Conservation (phyloP, 2,329 filamentous ascomycete species). For the Teratosphaeria epicoccoides region DNA sequence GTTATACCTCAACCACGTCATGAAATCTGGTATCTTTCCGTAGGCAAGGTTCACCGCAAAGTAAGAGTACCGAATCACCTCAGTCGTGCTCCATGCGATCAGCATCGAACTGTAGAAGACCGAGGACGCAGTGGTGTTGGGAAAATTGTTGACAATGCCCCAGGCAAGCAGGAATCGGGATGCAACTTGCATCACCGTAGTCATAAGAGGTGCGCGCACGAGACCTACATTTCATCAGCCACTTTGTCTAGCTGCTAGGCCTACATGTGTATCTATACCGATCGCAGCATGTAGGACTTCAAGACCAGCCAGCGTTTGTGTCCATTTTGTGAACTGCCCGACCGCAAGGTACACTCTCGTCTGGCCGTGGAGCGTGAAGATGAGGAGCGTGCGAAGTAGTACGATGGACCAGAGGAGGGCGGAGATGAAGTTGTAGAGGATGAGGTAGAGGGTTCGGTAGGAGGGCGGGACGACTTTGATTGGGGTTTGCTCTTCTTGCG, state of each 20-base stretch:
- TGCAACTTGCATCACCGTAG: constrained; percentile 82
- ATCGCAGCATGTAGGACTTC: constrained; percentile 74
- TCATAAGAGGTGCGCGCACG: constrained; percentile 74
- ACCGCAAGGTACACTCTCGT: constrained; percentile 50
- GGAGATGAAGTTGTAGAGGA: constrained; percentile 74
- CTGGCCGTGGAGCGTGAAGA: constrained; percentile 35
- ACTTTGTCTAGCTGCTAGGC: neutral
- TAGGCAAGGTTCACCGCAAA: constrained; percentile 63
- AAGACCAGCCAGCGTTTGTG: constrained; percentile 71
- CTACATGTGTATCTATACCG: constrained; percentile 42
- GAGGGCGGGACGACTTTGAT: constrained; percentile 19
- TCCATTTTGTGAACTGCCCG: constrained; percentile 62
- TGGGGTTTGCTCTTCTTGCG: constrained; percentile 2
- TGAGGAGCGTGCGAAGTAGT: constrained; percentile 55
- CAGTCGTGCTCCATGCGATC: constrained; percentile 77
- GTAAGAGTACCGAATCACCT: constrained; percentile 87
- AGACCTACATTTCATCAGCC: constrained; percentile 46
- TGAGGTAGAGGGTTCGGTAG: constrained; percentile 49
- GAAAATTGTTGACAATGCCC: constrained; percentile 68
- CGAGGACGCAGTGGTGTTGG: constrained; percentile 46
- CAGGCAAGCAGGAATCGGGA: constrained; percentile 83
- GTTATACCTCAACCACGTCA: constrained; percentile 79
- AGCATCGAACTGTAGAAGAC: constrained; percentile 68
- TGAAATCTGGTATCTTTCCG: constrained; percentile 46
- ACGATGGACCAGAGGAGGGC: constrained; percentile 69